Evolutionary conservation across 2,329 filamentous ascomycete species (phyloP).

Genomic region (Leptographium flavum): DNA sequence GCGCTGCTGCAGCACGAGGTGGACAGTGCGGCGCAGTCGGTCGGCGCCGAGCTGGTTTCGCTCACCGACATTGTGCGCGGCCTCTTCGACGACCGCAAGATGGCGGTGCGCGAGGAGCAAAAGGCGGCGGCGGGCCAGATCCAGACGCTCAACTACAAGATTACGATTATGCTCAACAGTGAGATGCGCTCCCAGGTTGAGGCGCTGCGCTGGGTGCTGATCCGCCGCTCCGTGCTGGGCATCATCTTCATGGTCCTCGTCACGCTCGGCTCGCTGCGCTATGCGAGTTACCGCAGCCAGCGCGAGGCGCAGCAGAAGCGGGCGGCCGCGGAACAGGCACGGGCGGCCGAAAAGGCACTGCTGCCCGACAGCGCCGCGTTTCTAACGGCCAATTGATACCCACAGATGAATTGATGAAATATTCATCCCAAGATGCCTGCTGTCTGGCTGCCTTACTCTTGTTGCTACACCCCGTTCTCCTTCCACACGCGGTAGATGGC

Average conservation of each 20-base stretch:
- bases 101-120: constrained; percentile 81
- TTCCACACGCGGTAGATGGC: constrained; percentile 20
- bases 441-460: too few species aligned
- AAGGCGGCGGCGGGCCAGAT: constrained; percentile 72
- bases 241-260: constrained; percentile 52
- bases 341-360: constrained; percentile 28
- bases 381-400: constrained; percentile 35
- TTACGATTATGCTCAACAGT: constrained; percentile 77
- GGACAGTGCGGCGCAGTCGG: constrained; percentile 76
- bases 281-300: constrained; percentile 41
- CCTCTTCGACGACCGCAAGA: constrained; percentile 91
- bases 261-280: constrained; percentile 44
- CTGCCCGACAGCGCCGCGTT: constrained; percentile 42
- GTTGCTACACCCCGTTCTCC: constrained; percentile 8
- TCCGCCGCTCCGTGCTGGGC: constrained; percentile 47
- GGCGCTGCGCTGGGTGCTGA: constrained; percentile 73
- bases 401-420: too few species aligned
- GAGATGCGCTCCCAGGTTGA: constrained; percentile 90
- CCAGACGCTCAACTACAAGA: constrained; percentile 92
- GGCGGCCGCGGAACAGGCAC: constrained; percentile 24
- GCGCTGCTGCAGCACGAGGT: constrained; percentile 84
- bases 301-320: constrained; percentile 22
- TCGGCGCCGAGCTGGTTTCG: constrained; percentile 68
- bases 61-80: constrained; percentile 87
- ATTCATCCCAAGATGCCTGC: too few species aligned